A percentile compares a stretch with the other conserved stretches of the same genome.
Evolutionary conservation across 1,139 yeast genomes (phyloP).

Genomic region (Taphrina populina): DNA sequence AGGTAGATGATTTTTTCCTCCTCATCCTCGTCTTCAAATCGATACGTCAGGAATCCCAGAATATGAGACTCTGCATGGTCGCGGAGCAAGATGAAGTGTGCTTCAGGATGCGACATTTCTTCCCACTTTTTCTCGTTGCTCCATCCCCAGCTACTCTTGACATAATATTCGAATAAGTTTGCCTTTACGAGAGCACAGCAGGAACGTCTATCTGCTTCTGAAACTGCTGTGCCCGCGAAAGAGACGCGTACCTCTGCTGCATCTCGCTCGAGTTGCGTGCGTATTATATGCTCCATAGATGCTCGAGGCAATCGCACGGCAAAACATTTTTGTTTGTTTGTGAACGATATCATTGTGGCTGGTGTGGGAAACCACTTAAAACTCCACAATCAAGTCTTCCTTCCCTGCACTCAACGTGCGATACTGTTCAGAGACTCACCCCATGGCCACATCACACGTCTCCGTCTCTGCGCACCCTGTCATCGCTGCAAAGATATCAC

Average conservation of each 20-base stretch:
- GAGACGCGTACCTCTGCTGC: too few species aligned
- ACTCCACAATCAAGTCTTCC: background rate
- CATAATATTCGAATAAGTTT: background rate
- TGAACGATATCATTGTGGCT: too few species aligned
- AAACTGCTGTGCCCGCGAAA: too few species aligned
- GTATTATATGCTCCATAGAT: too few species aligned
- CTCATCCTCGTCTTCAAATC: conserved; percentile 11
- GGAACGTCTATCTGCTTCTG: background rate
- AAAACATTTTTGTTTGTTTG: too few species aligned
- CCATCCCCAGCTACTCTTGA: conserved; percentile 21
- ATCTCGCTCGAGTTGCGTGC: too few species aligned
- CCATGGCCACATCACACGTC: conserved; percentile 33
- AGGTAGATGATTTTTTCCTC: conserved; percentile 1
- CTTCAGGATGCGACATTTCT: background rate
- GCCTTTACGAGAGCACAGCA: background rate
- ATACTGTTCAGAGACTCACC: background rate
- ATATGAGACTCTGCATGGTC: background rate
- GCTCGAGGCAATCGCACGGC: too few species aligned
- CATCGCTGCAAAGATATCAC: conserved; percentile 42
- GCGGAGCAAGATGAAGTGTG: background rate
- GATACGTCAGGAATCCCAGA: conserved; percentile 8
- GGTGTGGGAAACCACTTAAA: too few species aligned
- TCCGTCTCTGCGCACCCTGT: conserved; percentile 43
- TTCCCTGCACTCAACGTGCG: background rate
- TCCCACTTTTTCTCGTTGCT: background rate